Conservation (phyloP, 2,329 filamentous ascomycete species). For the Graphilbum ipis-grandicollis region DNA sequence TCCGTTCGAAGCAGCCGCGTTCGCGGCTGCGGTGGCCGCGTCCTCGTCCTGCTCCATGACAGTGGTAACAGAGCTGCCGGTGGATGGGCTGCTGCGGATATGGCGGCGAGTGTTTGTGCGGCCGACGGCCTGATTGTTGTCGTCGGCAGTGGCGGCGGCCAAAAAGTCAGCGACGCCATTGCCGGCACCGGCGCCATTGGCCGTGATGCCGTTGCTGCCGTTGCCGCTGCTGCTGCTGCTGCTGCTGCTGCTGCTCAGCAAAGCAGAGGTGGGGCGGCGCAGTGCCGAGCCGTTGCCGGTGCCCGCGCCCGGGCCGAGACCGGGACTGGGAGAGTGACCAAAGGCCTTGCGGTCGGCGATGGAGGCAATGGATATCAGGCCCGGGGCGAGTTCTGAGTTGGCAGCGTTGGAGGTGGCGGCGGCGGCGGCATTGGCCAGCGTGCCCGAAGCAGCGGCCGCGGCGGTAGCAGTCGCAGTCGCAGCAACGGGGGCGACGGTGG, state of each 20-base stretch:
- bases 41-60: conserved; percentile 76
- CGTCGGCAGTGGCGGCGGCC: conserved; percentile 15
- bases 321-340: neutral
- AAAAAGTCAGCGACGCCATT: conserved; percentile 3
- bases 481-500: conserved; percentile 9
- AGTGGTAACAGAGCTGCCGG: conserved; percentile 61
- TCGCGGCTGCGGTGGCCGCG: neutral
- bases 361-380: conserved; percentile 5
- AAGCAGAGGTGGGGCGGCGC: conserved; percentile 43
- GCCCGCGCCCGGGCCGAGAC: neutral
- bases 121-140: conserved; percentile 35
- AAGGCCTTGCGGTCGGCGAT: conserved; percentile 5
- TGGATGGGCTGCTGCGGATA: conserved; percentile 62
- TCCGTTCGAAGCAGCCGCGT: too few species aligned
- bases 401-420: neutral
- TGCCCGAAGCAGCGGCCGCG: neutral
- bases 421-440: conserved; percentile 10
- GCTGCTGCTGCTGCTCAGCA: neutral
- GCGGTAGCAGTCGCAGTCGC: conserved; percentile 8
- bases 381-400: conserved; percentile 1
- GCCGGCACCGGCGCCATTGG: conserved; percentile 2
- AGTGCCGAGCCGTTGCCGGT: conserved; percentile 6
- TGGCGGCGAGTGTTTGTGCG: conserved; percentile 67
- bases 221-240: neutral
- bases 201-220: conserved; percentile 8